Evolutionary conservation across 768 basidiomycete genomes (phyloP).

Genomic region (Termitomyces sp.): DNA sequence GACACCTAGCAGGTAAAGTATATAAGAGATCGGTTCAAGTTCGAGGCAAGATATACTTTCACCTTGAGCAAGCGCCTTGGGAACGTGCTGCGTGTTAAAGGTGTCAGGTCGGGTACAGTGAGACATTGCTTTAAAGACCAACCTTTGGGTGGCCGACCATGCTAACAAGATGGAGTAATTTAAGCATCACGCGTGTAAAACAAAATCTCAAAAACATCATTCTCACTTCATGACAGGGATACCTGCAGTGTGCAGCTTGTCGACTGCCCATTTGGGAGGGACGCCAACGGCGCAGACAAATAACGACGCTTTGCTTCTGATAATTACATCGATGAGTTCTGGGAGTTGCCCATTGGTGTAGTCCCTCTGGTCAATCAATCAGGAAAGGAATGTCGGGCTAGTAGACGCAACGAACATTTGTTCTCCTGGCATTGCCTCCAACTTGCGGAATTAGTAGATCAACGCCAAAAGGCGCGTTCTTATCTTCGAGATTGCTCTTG

Average conservation of each 20-base stretch:
- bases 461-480: constrained; percentile 74
- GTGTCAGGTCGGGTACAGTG: neutral
- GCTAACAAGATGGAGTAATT: constrained; percentile 27
- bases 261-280: constrained; percentile 77
- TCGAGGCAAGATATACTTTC: neutral
- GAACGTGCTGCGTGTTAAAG: constrained; percentile 47
- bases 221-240: constrained; percentile 85
- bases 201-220: neutral
- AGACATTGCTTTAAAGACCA: neutral
- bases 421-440: constrained; percentile 79
- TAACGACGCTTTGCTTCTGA: constrained; percentile 63
- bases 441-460: constrained; percentile 82
- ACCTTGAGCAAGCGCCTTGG: constrained; percentile 73
- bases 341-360: constrained; percentile 77
- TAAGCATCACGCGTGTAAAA: neutral
- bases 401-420: constrained; percentile 43
- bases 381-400: neutral
- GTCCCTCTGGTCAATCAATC: constrained; percentile 29
- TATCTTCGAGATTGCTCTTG: constrained; percentile 69
- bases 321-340: constrained; percentile 75
- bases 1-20: constrained; percentile 44
- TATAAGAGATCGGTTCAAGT: neutral
- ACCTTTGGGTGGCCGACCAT: constrained; percentile 88
- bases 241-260: constrained; percentile 72
- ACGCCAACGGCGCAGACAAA: constrained; percentile 87